Evolutionary conservation across 2,329 filamentous ascomycete genomes (phyloP), one percentile per base, ranked within the genome.

Genomic region (Sordariomycetes sp.): DNA sequence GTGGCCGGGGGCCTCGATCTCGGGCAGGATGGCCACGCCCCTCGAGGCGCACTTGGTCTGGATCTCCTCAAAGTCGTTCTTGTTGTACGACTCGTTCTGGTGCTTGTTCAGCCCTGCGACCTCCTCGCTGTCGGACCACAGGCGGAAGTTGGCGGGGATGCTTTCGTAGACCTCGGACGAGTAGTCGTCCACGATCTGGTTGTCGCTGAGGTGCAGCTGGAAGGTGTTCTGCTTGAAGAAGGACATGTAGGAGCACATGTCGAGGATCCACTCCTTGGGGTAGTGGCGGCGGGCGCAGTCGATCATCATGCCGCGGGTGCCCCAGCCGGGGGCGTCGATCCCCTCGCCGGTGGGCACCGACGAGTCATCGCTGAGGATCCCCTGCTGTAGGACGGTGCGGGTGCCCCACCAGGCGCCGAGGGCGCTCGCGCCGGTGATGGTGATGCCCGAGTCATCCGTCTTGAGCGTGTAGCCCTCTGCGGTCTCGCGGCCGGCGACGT

Each of bases 191-290:
- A 79, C 80, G 64, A 75, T 75, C 3, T 80, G 67, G 62, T 83
- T 83, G 64, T 85, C 81, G 60, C 76, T 81, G 3, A 82, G 71
- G 64, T 85, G 81, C 20, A 83, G 66, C 52, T 84, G 81, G 57
- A 84, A 78, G 1, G 76, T 76, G 61, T 82, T 83, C 61, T 83
- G 76, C 63, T 84, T 85, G 70, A 81, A 84, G 64, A 80, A 83
- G 32, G 80, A 83, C 61, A 81, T 76, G 65, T 83, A 84, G 0
- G 76, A 74, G 66, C 81, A 84, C 61, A 84, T 69, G n/a, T 83
- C 80, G 48, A 74, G 71, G 18, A 84, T 63, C 61, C 82, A 83
- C 16, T 74, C 70, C 7, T 73, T 69, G 0, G 80, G 76, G 62
- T 83, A 84, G 65, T 76, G 84, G 63, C 83, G 79, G 2, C 81